These are phyloP conservation scores for Saturnispora galanensis DNA, from an alignment of 805 yeast genomes.

Conservation along the genomic window DNA sequence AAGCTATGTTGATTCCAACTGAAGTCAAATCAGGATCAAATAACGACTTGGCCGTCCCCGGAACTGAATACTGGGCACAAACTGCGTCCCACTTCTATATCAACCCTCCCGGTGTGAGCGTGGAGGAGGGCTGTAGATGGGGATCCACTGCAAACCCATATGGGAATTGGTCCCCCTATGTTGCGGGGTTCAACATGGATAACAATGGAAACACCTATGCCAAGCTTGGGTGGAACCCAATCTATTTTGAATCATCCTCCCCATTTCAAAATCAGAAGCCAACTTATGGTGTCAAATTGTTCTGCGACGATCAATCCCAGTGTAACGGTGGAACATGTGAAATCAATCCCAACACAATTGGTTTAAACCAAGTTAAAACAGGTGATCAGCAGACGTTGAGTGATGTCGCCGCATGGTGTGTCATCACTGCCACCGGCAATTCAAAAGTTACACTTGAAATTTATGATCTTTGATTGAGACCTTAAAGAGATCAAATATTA, in stretches of 20 bases:
- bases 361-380: constrained; percentile 41
- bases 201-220: constrained; percentile 58
- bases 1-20: constrained; percentile 89
- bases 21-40: constrained; percentile 39
- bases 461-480: constrained; percentile 30
- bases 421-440: constrained; percentile 61
- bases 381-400: constrained; percentile 29
- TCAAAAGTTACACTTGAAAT: constrained; percentile 66
- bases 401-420: constrained; percentile 67
- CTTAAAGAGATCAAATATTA: too few relatives aligned
- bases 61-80: constrained; percentile 71
- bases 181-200: constrained; percentile 85
- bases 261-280: constrained; percentile 52
- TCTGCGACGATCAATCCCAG: constrained; percentile 58
- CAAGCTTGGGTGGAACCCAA: constrained; percentile 88
- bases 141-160: constrained; percentile 56
- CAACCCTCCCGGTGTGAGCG: constrained; percentile 74
- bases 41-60: constrained; percentile 73
- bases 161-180: constrained; percentile 93
- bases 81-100: constrained; percentile 84
- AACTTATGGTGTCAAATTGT: constrained; percentile 58
- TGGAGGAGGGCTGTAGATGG: constrained; percentile 76
- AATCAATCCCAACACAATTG: constrained; percentile 60
- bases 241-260: constrained; percentile 50
- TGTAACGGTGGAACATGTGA: constrained; percentile 77